Percentiles rank a stretch among this genome's conserved stretches.
Conservation (phyloP, 1,284 basidiomycete species). For the Violaceomyces palustris region DNA sequence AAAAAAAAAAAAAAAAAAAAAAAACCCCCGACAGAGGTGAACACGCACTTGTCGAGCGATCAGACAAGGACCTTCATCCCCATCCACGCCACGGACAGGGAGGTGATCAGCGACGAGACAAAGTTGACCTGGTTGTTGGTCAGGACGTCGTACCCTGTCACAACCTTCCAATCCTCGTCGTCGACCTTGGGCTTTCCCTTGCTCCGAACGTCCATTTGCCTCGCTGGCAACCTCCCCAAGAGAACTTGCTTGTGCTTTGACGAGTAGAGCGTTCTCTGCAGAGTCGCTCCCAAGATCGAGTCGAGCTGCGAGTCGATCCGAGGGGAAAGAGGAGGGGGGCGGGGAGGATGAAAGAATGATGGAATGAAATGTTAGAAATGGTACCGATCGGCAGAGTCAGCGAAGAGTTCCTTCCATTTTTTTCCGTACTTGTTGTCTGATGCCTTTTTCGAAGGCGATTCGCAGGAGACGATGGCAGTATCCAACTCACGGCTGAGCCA, state of each 20-base stretch:
- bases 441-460: no score
- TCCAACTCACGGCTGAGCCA: no score
- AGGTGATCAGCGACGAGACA: conserved; percentile 18
- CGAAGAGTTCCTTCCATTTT: no score
- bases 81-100: conserved; percentile 13
- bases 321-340: neutral
- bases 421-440: no score
- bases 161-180: conserved; percentile 57
- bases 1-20: no score
- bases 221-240: conserved; percentile 9
- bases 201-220: conserved; percentile 37
- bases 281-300: conserved; percentile 71
- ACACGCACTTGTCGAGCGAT: no score
- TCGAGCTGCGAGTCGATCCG: conserved; percentile 60
- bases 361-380: no score
- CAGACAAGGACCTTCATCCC: conserved; percentile 8
- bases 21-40: no score
- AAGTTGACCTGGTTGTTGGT: conserved; percentile 63
- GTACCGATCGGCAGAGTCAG: no score
- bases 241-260: conserved; percentile 63
- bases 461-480: no score
- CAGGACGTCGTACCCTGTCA: conserved; percentile 69
- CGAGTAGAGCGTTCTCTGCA: conserved; percentile 77
- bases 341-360: conserved; percentile 55
- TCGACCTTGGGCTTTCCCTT: neutral